Evolutionary conservation across 306 rosid genomes (phyloP), one percentile per base, ranked within the genome.

Genomic region (Dalbergia cultrata): DNA sequence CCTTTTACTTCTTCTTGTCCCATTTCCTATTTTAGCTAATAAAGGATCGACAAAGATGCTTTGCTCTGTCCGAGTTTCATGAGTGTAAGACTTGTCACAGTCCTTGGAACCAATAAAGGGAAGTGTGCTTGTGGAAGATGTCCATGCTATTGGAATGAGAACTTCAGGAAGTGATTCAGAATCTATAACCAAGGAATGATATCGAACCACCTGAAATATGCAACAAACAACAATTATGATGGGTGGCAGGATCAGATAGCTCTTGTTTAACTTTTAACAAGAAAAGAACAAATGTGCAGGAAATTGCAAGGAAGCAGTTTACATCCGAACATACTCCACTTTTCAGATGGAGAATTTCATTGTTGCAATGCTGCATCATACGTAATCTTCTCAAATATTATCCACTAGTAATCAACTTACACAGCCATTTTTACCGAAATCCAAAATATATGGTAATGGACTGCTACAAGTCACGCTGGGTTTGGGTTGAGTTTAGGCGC

Each of bases 131-230:
- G 75, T 43, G 44, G 97, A 87, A 80, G 90, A 74, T 43, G 99
- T 92, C 99, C 99, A 96, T 75, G 99, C 97, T 68, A 93, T 96
- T 70, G 99, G 99, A 86, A 96, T 88, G 70, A 96, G 91, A 77
- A 89, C 94, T 60, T 90, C 81, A 74, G 99, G 99, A 50, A 96
- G 97, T 16, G 98, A 87, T 81, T 86, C 91, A 62, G 89, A 82
- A 83, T 92, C 98, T 86, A 95, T 84, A 66, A 93, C 91, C 83
- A 95, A 90, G n/a, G 99, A 95, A 87, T 95, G 99, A 86, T 95
- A 95, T 85, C 99, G 88, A 75, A 96, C 99, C 66, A 93, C 99
- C 99, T 95, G 91, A 84, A 87, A 85, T 72, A 79, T 83, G 80
- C 41, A 75, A 79, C 66, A 78, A 80, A 44, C 71, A 67, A 22